phyloP scores from a whole-genome alignment of 1,284 basidiomycete species.

The Cronartium quercuum region DNA sequence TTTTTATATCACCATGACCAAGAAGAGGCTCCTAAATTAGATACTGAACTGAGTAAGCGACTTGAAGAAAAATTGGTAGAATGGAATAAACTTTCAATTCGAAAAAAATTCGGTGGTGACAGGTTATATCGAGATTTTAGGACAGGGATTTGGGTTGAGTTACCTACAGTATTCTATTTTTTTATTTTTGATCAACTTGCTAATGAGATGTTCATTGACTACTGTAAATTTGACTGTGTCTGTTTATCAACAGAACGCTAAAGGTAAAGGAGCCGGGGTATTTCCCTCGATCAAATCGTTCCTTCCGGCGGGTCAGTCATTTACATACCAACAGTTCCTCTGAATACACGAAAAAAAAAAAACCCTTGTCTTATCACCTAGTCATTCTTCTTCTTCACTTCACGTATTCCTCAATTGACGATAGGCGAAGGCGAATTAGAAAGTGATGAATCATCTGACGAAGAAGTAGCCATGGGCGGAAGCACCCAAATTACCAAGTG shows the following conservation, averaged over 20 bases:
- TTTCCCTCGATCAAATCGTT: slow-evolving; percentile 29
- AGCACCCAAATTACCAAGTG: slow-evolving; percentile 31
- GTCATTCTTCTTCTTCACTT: neutral
- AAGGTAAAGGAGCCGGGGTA: neutral
- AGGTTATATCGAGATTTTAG: slow-evolving; percentile 19
- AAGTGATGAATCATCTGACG: slow-evolving; percentile 6
- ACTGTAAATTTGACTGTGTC: neutral
- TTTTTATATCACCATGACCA: neutral
- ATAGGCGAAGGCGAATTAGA: slow-evolving; percentile 22
- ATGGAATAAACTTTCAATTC: slow-evolving; percentile 30
- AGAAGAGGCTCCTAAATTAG: neutral
- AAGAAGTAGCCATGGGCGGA: slow-evolving; percentile 32
- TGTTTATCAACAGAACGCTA: slow-evolving; percentile 6
- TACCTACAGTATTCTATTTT: too few relatives aligned
- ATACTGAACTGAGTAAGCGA: slow-evolving; percentile 14
- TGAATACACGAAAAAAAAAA: too few relatives aligned
- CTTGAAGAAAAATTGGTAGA: neutral
- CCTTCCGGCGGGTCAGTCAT: slow-evolving; percentile 22
- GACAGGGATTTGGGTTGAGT: slow-evolving; percentile 33
- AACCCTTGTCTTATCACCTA: neutral
- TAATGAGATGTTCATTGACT: neutral
- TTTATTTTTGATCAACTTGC: neutral
- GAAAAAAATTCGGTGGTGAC: slow-evolving; percentile 25
- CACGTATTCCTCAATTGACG: neutral
- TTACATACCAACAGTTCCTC: neutral